Evolutionary conservation across 495 filamentous ascomycete genomes (phyloP).

Genomic region (Penicillium simplicissimum): DNA sequence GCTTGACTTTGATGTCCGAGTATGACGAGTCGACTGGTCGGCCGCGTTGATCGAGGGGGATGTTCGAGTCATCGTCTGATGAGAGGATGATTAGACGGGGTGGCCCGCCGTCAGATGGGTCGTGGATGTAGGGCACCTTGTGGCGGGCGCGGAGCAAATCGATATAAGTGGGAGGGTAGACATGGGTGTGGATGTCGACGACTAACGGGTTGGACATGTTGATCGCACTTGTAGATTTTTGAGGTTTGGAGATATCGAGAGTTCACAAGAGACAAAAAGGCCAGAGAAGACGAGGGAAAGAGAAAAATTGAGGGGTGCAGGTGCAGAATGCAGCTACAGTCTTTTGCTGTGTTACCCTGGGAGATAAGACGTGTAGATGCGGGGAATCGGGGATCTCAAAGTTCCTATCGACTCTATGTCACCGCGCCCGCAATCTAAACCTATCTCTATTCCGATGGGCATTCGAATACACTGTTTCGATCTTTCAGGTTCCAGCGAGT

Average conservation of each 20-base stretch:
- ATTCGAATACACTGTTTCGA: neutral
- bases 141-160: slow-evolving; percentile 72
- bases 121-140: slow-evolving; percentile 77
- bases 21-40: slow-evolving; percentile 77
- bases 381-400: slow-evolving; percentile 5
- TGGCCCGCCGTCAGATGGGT: slow-evolving; percentile 54
- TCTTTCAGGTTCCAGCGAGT: neutral
- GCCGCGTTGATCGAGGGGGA: slow-evolving; percentile 55
- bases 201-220: slow-evolving; percentile 44
- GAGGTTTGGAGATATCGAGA: neutral
- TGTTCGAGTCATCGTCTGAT: slow-evolving; percentile 58
- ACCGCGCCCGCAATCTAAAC: neutral
- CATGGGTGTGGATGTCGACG: slow-evolving; percentile 93
- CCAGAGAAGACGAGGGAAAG: neutral
- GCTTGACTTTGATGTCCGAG: slow-evolving; percentile 68
- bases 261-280: neutral
- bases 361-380: neutral
- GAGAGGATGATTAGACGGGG: slow-evolving; percentile 80
- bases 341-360: neutral
- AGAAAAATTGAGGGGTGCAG: neutral
- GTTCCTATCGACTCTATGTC: neutral
- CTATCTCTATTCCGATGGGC: neutral
- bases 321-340: neutral
- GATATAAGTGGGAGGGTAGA: slow-evolving; percentile 87
- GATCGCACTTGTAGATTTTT: neutral